phyloP scores from a whole-genome alignment of 2,329 filamentous ascomycete species.

The Kalmusia sp. region DNA sequence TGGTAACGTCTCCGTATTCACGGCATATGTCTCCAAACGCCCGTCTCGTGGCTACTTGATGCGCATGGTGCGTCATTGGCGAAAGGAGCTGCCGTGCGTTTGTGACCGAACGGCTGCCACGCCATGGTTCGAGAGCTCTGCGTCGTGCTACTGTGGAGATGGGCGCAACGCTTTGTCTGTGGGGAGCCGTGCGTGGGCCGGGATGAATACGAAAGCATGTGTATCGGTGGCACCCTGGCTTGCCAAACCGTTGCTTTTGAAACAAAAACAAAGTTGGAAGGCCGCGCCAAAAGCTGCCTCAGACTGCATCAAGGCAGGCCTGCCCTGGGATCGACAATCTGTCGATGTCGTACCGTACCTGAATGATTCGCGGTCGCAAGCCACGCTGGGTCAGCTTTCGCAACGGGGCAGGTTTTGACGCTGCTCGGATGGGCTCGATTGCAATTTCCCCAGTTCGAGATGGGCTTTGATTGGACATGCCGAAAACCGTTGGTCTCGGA shows the following conservation, averaged over 20 bases:
- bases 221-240: neutral
- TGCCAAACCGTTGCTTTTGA: slow-evolving; percentile 6
- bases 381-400: too few relatives aligned
- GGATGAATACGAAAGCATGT: neutral
- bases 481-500: neutral
- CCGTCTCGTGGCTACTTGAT: slow-evolving; percentile 26
- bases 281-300: slow-evolving; percentile 3
- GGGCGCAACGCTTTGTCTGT: slow-evolving; percentile 7
- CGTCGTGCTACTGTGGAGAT: slow-evolving; percentile 8
- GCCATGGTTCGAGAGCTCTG: slow-evolving; percentile 11
- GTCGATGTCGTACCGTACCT: neutral
- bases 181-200: neutral
- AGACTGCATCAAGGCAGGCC: neutral
- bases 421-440: neutral
- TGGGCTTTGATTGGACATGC: neutral
- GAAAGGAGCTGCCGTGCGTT: slow-evolving; percentile 26
- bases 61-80: slow-evolving; percentile 23
- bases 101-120: slow-evolving; percentile 18
- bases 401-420: too few relatives aligned
- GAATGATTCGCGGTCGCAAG: neutral
- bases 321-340: neutral
- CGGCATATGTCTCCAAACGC: slow-evolving; percentile 7
- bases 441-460: neutral
- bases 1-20: neutral
- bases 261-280: slow-evolving; percentile 3